Conservation (phyloP, 768 basidiomycete genomes). For the Boletus subparvulus region DNA sequence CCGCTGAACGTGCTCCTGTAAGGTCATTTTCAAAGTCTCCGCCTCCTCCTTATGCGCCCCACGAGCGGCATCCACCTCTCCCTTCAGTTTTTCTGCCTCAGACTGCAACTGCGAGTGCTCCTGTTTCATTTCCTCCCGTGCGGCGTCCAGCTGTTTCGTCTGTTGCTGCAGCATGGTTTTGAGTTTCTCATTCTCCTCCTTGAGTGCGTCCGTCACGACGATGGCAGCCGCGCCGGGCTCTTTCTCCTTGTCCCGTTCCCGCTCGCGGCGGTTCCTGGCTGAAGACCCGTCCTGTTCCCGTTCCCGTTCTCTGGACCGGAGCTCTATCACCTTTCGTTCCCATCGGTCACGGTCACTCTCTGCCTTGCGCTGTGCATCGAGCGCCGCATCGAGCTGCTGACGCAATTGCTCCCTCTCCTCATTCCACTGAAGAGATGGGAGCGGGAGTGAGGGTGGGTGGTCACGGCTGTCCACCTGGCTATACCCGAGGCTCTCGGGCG, state of each 20-base stretch:
- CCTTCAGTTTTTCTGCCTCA: conserved; percentile 11
- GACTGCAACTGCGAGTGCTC: conserved; percentile 11
- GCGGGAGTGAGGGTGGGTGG: background rate
- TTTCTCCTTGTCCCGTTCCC: conserved; percentile 19
- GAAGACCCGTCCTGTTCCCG: conserved; percentile 17
- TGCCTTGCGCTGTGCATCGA: conserved; percentile 12
- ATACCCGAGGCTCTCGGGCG: conserved; percentile 18
- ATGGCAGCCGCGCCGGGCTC: background rate
- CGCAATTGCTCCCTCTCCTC: conserved; percentile 13
- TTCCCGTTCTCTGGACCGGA: conserved; percentile 16
- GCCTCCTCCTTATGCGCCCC: conserved; percentile 10
- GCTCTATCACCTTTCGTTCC: conserved; percentile 22
- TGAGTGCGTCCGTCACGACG: conserved; percentile 8
- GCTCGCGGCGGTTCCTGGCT: conserved; percentile 15
- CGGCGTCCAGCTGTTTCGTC: conserved; percentile 10
- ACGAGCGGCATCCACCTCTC: conserved; percentile 11
- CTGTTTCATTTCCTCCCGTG: conserved; percentile 11
- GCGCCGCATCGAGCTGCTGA: conserved; percentile 14
- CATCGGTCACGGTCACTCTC: conserved; percentile 21
- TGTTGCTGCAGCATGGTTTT: conserved; percentile 21
- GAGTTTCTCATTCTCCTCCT: conserved; percentile 26
- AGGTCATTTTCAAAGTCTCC: conserved; percentile 16
- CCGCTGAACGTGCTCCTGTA: conserved; percentile 21
- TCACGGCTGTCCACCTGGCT: conserved; percentile 19
- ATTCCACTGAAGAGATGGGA: background rate